Evolutionary conservation across 176 grass and related monocot species (phyloP), one percentile per base, ranked within the genome.

Genomic region (Oryza punctata): DNA sequence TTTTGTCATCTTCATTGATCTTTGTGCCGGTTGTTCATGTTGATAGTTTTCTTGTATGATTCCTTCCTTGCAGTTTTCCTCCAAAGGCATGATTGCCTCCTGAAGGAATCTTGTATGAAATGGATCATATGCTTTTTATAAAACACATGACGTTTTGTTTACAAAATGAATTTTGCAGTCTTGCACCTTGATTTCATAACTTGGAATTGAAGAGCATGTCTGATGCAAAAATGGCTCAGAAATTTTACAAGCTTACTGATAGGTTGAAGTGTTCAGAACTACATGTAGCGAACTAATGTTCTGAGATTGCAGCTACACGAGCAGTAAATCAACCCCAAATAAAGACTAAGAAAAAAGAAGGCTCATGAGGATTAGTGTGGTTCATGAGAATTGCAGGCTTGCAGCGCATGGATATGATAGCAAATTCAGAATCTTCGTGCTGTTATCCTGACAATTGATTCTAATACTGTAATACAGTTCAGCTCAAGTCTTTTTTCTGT

Each of bases 1-100:
- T 33, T 54, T 46, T 6, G 40, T 27, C 59, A 50, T 66, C 30
- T 63, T 11, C 47, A 30, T 80, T 12, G 10, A 68, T 79, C 38
- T 13, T 65, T 67, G 19, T 68, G 32, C 35, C 7, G 14, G 72
- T 78, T 83, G 68, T 79, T 60, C 28, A 32, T 21, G n/a, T 9
- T 84, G 69, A 68, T 68, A 61, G 63, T 43, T 67, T 61, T 23
- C 43, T 18, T 75, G 7, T 19, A 63, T 2, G 47, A 38, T 88
- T 69, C 68, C 44, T 88, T 78, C 16, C 81, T 79, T 88, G 54
- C 41, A 49, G 57, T 75, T 28, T 76, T 65, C 68, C 12, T 15
- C 60, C 12, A 64, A 15, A 70, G 14, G 15, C 79, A 72, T 77
- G 40, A 23, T 84, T 82, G 57, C 24, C 30, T 9, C 66, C 15